Conservation (phyloP, 208 protist genomes). For the Borovskyia barvae region DNA sequence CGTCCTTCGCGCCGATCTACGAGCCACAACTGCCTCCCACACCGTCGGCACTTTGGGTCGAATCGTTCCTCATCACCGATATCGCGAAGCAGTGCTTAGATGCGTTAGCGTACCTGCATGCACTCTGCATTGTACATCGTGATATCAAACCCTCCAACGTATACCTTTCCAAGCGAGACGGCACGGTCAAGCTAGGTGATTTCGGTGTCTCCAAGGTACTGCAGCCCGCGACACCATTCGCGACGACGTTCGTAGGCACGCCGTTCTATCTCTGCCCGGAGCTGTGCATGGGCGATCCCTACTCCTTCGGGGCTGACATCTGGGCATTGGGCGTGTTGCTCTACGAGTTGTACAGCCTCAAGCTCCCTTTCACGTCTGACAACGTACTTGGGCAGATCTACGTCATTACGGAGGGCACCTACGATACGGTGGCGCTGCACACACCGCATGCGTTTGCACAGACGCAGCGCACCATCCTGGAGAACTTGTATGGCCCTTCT, state of each 20-base stretch:
- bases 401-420: slow-evolving; percentile 80
- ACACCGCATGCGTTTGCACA: slow-evolving; percentile 41
- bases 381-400: slow-evolving; percentile 88
- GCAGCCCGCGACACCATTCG: slow-evolving; percentile 43
- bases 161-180: slow-evolving; percentile 55
- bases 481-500: slow-evolving; percentile 39
- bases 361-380: slow-evolving; percentile 74
- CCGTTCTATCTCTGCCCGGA: slow-evolving; percentile 90
- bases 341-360: slow-evolving; percentile 86
- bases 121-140: slow-evolving; percentile 81
- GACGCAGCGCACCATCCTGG: slow-evolving; percentile 29
- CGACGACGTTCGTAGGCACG: slow-evolving; percentile 86
- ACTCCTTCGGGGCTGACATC: slow-evolving; percentile 82
- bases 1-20: no score
- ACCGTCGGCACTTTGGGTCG: slow-evolving; percentile 45
- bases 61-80: slow-evolving; percentile 73
- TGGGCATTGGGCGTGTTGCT: slow-evolving; percentile 84
- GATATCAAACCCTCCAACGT: slow-evolving; percentile 94
- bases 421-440: slow-evolving; percentile 50
- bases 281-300: slow-evolving; percentile 81
- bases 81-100: slow-evolving; percentile 77
- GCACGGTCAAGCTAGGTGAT: slow-evolving; percentile 79
- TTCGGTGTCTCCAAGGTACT: slow-evolving; percentile 89
- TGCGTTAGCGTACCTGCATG: slow-evolving; percentile 83
- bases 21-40: background rate